Evolutionary conservation across 257 asterid genomes (phyloP), one percentile per base, ranked within the genome.

Genomic region (Nicotiana knightiana): DNA sequence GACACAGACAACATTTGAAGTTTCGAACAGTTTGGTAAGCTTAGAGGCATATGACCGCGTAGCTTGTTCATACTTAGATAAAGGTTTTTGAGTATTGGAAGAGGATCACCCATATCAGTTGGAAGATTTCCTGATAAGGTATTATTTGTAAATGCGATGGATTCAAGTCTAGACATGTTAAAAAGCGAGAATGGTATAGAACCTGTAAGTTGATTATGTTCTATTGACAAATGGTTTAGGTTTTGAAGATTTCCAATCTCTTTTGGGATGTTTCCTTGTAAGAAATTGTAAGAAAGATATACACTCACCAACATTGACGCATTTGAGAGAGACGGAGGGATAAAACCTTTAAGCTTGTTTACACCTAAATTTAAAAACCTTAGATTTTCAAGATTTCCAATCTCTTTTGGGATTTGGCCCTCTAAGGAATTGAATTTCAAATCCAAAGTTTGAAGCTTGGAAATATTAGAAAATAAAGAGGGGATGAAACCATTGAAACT

Each of bases 211-310:
- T 10, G 33, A 24, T 64, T 64, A 64, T n/a, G 13, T 6, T 26
- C 71, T 24, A 64, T 5, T 11, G 13, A 13, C 5, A 64, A 64
- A 2, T 17, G 17, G 17, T 21, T 64, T 9, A 64, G 35, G 37
- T 35, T 64, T 24, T 21, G 39, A 64, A 64, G 71, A 26, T 24
- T 64, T 2, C 43, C 71, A 64, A 81, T 76, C 64, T 81, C 84
- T 28, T 6, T 3, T 53, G 82, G 84, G 54, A 81, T 66, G 76
- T 75, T 79, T 48, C 87, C 87, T 3, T 15, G 75, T n/a, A 57
- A 35, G 26, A 65, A 83, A 35, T 17, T 75, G 35, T 13, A 48
- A 30, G 37, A 28, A 21, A 64, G 70, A 16, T 33, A 17, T 33
- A 64, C 6, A 24, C 16, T 3, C 16, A 17, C 70, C 33, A 64